phyloP scores from a whole-genome alignment of 345 rosid species.

The Murraya paniculata region DNA sequence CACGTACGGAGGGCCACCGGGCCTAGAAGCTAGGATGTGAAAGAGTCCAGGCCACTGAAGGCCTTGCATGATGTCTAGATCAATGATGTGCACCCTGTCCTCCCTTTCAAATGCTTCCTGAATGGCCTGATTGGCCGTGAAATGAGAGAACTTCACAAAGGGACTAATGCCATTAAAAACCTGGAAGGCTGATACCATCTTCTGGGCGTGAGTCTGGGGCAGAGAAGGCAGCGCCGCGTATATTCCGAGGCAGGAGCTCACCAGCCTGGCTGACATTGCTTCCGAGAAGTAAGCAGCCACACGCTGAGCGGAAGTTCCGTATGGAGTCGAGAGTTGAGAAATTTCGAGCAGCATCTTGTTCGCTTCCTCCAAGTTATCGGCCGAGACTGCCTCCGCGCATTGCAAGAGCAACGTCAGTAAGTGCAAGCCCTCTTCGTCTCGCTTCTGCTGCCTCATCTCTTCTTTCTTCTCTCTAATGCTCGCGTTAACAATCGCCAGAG shows the following conservation, averaged over 20 bases:
- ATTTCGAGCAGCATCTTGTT: constrained; percentile 88
- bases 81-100: constrained; percentile 91
- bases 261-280: constrained; percentile 91
- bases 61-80: constrained; percentile 97
- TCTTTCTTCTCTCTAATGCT: constrained; percentile 57
- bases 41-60: constrained; percentile 98
- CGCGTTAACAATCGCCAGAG: constrained; percentile 24
- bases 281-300: constrained; percentile 99
- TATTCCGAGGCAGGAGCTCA: constrained; percentile 84
- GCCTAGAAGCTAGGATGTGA: constrained; percentile 85
- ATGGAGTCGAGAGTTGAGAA: constrained; percentile 86
- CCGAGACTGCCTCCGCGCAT: constrained; percentile 97
- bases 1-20: constrained; percentile 93
- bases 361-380: constrained; percentile 83
- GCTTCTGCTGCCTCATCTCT: constrained; percentile 69
- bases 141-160: constrained; percentile 94
- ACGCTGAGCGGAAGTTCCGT: constrained; percentile 93
- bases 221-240: constrained; percentile 69
- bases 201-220: constrained; percentile 68
- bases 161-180: constrained; percentile 98
- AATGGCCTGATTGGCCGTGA: constrained; percentile 95
- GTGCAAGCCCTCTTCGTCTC: constrained; percentile 90
- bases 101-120: constrained; percentile 97
- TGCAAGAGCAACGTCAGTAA: constrained; percentile 88
- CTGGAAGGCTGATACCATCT: constrained; percentile 94